Evolutionary conservation across 2,329 filamentous ascomycete genomes (phyloP).

Genomic region (Exophiala xenobiotica): DNA sequence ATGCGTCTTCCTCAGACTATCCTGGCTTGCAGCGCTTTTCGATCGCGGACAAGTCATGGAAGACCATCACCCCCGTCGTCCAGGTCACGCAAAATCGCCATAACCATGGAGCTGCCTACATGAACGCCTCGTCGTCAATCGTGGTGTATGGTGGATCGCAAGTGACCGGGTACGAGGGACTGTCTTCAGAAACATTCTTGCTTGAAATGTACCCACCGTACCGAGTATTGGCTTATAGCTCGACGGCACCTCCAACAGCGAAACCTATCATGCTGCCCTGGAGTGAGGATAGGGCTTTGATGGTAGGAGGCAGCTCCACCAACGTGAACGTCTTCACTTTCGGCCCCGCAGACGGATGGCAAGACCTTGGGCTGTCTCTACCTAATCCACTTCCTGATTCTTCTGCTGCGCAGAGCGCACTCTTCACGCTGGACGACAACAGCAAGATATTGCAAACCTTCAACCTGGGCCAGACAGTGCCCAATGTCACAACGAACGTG

Average conservation of each 20-base stretch:
- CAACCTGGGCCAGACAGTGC: slow-evolving; percentile 71
- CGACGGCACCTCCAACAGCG: slow-evolving; percentile 61
- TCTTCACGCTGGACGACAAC: slow-evolving; percentile 71
- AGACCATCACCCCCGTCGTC: slow-evolving; percentile 51
- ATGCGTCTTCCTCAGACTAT: slow-evolving; percentile 56
- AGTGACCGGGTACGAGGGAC: slow-evolving; percentile 52
- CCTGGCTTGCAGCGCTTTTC: slow-evolving; percentile 71
- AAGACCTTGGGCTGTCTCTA: slow-evolving; percentile 64
- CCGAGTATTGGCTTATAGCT: slow-evolving; percentile 58
- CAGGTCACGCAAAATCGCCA: slow-evolving; percentile 66
- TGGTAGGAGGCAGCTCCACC: slow-evolving; percentile 69
- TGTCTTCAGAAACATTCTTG: slow-evolving; percentile 73
- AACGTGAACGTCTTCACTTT: slow-evolving; percentile 75
- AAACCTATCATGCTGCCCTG: slow-evolving; percentile 73
- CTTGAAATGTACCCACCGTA: slow-evolving; percentile 68
- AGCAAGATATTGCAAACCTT: slow-evolving; percentile 79
- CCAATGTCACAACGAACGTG: slow-evolving; percentile 68
- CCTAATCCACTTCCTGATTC: slow-evolving; percentile 60
- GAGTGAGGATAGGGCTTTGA: slow-evolving; percentile 67
- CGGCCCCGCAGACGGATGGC: slow-evolving; percentile 63
- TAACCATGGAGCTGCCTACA: slow-evolving; percentile 71
- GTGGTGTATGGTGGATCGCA: slow-evolving; percentile 77
- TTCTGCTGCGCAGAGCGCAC: slow-evolving; percentile 58
- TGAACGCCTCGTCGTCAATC: slow-evolving; percentile 68
- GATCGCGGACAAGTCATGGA: slow-evolving; percentile 59